These are phyloP conservation scores for Phialocephala sp. DNA, from an alignment of 2,329 filamentous ascomycete genomes.

Conservation along the genomic window DNA sequence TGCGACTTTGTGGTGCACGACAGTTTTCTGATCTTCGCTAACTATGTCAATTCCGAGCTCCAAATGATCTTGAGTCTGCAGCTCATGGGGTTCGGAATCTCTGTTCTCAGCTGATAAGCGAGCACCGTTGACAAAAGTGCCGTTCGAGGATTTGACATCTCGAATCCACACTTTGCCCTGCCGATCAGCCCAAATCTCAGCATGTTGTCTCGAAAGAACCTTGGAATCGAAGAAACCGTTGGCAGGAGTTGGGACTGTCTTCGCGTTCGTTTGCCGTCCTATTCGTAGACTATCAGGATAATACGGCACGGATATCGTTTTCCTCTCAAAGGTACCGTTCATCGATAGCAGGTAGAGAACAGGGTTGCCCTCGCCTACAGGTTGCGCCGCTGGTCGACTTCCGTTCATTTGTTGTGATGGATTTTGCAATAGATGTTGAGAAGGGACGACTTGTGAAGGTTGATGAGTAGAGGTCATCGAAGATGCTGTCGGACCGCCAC, in stretches of 20 bases:
- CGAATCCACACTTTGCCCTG: constrained; percentile 91
- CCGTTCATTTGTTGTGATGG: constrained; percentile 63
- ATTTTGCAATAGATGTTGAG: constrained; percentile 71
- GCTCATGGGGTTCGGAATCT: constrained; percentile 93
- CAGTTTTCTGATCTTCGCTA: constrained; percentile 96
- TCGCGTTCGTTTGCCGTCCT: constrained; percentile 95
- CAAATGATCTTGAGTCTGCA: constrained; percentile 88
- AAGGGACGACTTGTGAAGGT: constrained; percentile 65
- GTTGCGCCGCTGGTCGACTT: constrained; percentile 46
- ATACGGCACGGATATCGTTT: constrained; percentile 92
- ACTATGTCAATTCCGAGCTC: constrained; percentile 98
- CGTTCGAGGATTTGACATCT: constrained; percentile 98
- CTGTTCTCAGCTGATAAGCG: constrained; percentile 91
- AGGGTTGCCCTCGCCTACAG: constrained; percentile 64
- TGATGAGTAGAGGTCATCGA: constrained; percentile 65
- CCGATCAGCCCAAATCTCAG: constrained; percentile 90
- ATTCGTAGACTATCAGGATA: constrained; percentile 94
- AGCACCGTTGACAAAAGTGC: constrained; percentile 94
- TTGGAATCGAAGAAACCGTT: constrained; percentile 99
- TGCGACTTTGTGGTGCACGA: constrained; percentile 97
- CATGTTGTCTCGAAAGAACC: constrained; percentile 93
- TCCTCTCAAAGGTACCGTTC: constrained; percentile 96
- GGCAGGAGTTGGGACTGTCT: constrained; percentile 85
- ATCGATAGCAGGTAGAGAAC: constrained; percentile 87
- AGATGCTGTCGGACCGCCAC: constrained; percentile 63